Percentiles rank a stretch among this genome's conserved stretches.
These are phyloP conservation scores for Alternaria alternata DNA, from an alignment of 2,329 filamentous ascomycete genomes.

Conservation along the genomic window DNA sequence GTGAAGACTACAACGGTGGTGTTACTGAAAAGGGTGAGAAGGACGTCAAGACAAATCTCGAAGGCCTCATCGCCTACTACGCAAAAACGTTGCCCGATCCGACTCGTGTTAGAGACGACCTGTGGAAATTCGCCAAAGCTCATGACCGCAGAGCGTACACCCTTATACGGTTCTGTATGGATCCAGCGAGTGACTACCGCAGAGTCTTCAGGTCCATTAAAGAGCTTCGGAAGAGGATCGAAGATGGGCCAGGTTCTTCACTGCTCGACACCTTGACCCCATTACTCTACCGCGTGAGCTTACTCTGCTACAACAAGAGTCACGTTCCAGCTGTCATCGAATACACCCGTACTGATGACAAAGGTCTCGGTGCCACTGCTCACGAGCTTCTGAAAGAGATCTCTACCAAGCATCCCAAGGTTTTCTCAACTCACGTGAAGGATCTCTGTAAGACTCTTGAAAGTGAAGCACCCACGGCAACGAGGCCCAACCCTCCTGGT, in stretches of 20 bases:
- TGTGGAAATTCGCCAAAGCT: slow-evolving; percentile 89
- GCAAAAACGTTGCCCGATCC: slow-evolving; percentile 79
- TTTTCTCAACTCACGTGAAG: slow-evolving; percentile 91
- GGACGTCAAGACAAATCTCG: slow-evolving; percentile 73
- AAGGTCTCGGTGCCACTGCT: slow-evolving; percentile 77
- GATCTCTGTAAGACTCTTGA: slow-evolving; percentile 89
- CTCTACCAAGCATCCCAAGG: slow-evolving; percentile 84
- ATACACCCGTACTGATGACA: slow-evolving; percentile 82
- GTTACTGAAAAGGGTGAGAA: slow-evolving; percentile 75
- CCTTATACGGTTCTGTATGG: slow-evolving; percentile 84
- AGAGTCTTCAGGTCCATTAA: slow-evolving; percentile 90
- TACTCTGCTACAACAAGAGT: slow-evolving; percentile 91
- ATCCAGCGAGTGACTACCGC: slow-evolving; percentile 87
- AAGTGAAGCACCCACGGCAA: slow-evolving; percentile 77
- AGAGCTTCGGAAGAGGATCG: slow-evolving; percentile 84
- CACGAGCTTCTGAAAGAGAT: slow-evolving; percentile 93
- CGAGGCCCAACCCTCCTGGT: slow-evolving; percentile 71
- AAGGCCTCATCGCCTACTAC: slow-evolving; percentile 76
- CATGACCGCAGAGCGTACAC: slow-evolving; percentile 92
- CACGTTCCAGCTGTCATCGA: slow-evolving; percentile 91
- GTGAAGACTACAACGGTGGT: slow-evolving; percentile 89
- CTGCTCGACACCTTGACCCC: slow-evolving; percentile 82
- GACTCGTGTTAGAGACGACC: slow-evolving; percentile 73
- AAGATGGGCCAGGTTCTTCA: slow-evolving; percentile 68
- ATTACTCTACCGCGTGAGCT: slow-evolving; percentile 82